These are phyloP conservation scores for Haplosporangium gracile DNA, from an alignment of 192 early-diverging fungal genomes.

Conservation along the genomic window DNA sequence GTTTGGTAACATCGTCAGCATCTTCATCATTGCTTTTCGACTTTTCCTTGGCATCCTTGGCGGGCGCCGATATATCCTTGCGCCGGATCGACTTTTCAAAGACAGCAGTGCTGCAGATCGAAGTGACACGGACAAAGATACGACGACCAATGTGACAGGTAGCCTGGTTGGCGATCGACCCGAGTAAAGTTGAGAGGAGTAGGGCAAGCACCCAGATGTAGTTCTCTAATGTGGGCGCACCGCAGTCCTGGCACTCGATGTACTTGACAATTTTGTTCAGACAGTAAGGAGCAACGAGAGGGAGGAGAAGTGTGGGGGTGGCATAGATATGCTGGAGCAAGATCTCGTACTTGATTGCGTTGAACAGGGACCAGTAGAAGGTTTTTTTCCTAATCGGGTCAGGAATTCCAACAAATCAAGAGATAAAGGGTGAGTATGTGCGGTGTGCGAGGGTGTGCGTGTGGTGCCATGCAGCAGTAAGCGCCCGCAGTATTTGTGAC, in stretches of 20 bases:
- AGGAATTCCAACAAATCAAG: not conserved
- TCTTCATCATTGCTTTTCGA: conserved; percentile 32
- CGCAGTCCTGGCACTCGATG: conserved; percentile 46
- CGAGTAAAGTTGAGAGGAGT: conserved; percentile 54
- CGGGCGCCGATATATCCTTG: conserved; percentile 56
- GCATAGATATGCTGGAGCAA: conserved; percentile 30
- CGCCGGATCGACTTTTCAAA: conserved; percentile 63
- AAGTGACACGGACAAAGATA: conserved; percentile 64
- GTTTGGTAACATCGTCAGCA: conserved; percentile 9
- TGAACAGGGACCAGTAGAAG: conserved; percentile 18
- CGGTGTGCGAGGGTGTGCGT: not conserved
- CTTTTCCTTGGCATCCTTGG: conserved; percentile 14
- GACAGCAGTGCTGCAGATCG: conserved; percentile 60
- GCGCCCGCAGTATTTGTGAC: not conserved
- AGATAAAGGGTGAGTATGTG: not conserved
- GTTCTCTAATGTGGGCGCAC: conserved; percentile 23
- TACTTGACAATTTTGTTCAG: conserved; percentile 47
- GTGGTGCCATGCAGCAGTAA: not conserved
- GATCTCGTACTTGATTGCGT: conserved; percentile 16
- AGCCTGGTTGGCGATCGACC: conserved; percentile 62
- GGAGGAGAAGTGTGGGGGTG: conserved; percentile 25
- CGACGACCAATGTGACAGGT: conserved; percentile 73
- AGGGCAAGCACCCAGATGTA: conserved; percentile 73
- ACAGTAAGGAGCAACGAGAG: conserved; percentile 22
- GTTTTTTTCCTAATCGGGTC: conserved; percentile 10